Base-by-base conservation (phyloP, 257 asterid genomes). In the Coffea canephora region DNA sequence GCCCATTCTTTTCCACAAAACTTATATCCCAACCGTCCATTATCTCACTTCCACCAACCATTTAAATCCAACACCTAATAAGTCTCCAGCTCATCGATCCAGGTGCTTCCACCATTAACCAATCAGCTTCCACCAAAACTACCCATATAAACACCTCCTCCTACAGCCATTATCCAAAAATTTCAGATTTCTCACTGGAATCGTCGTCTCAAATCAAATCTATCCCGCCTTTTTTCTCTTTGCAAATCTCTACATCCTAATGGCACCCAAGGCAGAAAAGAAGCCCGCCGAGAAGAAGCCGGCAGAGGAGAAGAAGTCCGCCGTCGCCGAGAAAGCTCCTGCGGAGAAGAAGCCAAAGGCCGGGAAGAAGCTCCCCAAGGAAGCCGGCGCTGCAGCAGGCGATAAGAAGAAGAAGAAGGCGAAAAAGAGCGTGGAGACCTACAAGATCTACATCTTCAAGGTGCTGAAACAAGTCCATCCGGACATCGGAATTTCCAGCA, bases 391-490 rank as follows among this genome's bases (percentile, higher is more conserved):
- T 6, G 82, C 77, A 34, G 83, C 88, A 77, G 94, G 84, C 0
- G 93, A 91, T 1, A 91, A 92, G 91, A 92, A 89, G 80, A 90
- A 82, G 92, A 92, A 88, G 89, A 84, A 25, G 82, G 41, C 76
- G 19, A 89, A 89, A 87, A 92, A 88, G 88, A 91, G 85, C 69
- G 72, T 73, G 1, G 93, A 91, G 79, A 91, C 93, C 1, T 91
- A 89, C 89, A 91, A 91, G 94, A 88, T 91, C 85, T 91, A 91
- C 82, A 91, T 91, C 76, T 91, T 89, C 81, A 91, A 90, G 89
- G 95, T 90, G 27, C 84, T 89, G 69, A 90, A 90, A 34, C 94
- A 90, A 48, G 94, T 90, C 1, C 95, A 90, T 19, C 95, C 92
- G 88, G 94, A 90, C 12, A 87, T 90, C 14, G 95, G 95, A 1